Evolutionary conservation across 495 filamentous ascomycete species (phyloP).

Genomic region (Endocarpon pusillum): DNA sequence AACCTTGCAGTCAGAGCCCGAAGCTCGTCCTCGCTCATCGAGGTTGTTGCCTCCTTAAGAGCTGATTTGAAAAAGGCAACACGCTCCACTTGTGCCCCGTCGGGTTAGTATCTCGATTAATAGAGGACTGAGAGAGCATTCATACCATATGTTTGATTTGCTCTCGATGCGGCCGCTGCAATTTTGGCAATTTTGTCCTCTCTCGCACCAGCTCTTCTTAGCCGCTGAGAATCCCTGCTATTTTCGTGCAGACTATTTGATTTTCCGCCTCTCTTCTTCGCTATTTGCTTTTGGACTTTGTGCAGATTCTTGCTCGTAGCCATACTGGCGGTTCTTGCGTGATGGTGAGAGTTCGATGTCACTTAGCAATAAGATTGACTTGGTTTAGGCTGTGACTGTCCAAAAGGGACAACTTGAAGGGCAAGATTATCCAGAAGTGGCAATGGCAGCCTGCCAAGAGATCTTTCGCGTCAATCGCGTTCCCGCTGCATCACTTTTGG

Average conservation of each 20-base stretch:
- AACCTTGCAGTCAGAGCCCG: slow-evolving; percentile 46
- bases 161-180: slow-evolving; percentile 41
- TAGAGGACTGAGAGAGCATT: slow-evolving; percentile 3
- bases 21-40: slow-evolving; percentile 41
- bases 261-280: slow-evolving; percentile 54
- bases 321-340: neutral
- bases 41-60: slow-evolving; percentile 32
- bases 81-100: slow-evolving; percentile 39
- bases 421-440: too few species aligned
- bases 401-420: too few species aligned
- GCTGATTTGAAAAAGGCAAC: slow-evolving; percentile 53
- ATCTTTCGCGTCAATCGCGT: too few species aligned
- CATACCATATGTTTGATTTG: slow-evolving; percentile 50
- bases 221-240: slow-evolving; percentile 57
- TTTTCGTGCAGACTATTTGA: slow-evolving; percentile 61
- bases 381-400: too few species aligned
- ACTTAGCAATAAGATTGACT: too few species aligned
- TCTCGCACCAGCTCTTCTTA: slow-evolving; percentile 55
- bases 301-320: slow-evolving; percentile 38
- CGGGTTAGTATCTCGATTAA: neutral
- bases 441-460: too few species aligned
- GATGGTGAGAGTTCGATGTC: too few species aligned
- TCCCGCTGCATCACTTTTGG: too few species aligned
- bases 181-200: slow-evolving; percentile 61
- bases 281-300: slow-evolving; percentile 71